Conservation (phyloP, 345 rosid species). For the Anastatica hierochuntica region DNA sequence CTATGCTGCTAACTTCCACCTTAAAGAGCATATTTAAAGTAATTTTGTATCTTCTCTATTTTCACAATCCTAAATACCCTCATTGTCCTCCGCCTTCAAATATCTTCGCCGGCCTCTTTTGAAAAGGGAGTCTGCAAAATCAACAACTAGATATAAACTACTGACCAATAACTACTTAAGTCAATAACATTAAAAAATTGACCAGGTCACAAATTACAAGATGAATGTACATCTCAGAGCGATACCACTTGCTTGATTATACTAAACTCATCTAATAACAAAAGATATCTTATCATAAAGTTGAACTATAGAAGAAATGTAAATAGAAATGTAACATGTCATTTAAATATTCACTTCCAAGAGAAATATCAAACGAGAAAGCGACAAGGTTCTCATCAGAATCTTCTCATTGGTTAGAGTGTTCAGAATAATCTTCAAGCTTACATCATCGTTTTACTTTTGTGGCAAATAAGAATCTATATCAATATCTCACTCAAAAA, state of each 20-base stretch:
- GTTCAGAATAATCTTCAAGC: conserved; percentile 46
- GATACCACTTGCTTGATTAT: background rate
- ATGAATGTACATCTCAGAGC: background rate
- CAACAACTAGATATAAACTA: conserved; percentile 1
- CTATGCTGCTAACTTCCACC: conserved; percentile 71
- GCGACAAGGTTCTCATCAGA: conserved; percentile 52
- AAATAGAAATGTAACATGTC: conserved; percentile 7
- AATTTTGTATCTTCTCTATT: conserved; percentile 49
- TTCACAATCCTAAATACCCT: conserved; percentile 43
- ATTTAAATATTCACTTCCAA: conserved; percentile 45
- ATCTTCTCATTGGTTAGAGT: conserved; percentile 50
- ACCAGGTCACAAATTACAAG: background rate
- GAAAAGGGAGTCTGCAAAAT: conserved; percentile 41
- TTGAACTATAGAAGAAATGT: conserved; percentile 2
- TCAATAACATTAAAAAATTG: background rate
- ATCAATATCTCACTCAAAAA: conserved; percentile 48
- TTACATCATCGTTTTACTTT: conserved; percentile 36
- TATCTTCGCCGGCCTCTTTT: conserved; percentile 53
- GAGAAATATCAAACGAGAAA: conserved; percentile 45
- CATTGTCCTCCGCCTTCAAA: conserved; percentile 50
- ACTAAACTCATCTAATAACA: background rate
- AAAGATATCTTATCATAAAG: background rate
- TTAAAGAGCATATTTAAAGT: conserved; percentile 3
- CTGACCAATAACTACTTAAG: background rate
- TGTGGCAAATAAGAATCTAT: conserved; percentile 46